Base-by-base conservation (phyloP, 108 stramenopile species). In the Fragilariopsis cylindrus region DNA sequence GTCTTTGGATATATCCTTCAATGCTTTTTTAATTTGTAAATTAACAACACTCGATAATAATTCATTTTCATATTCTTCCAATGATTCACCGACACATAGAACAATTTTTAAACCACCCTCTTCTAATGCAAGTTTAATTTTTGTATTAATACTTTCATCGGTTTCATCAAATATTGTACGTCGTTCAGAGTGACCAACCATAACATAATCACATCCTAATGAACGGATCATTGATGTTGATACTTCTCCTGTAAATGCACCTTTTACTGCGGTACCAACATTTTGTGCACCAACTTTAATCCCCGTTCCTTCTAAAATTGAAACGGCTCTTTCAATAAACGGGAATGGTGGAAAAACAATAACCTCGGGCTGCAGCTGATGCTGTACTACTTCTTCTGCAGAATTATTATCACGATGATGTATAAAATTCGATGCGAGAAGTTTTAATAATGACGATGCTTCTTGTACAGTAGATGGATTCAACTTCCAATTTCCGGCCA, bases 121-220 rank as follows among this genome's bases (percentile, higher is more conserved):
- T 45, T 63, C 62, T 63, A 98, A 75, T 40, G 96, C 72, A 71
- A 96, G 91, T 9, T 76, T 60, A 48, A 88, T 87, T 80, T 98
- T 97, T 18, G 79, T 78, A 69, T 96, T 98, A 60, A 98, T 95
- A 54, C 92, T 82, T 47, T 90, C 96, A 68, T 93, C 89, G 46
- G 92, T 88, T 81, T 98, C 98, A 42, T 92, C 91, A 80, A 93
- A 98, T 55, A 96, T 76, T 41, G 83, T 80, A 58, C 98, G 92
- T 69, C 98, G 93, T 77, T 99, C 98, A 3, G 93, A 95, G 85
- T 99, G 98, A 30, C 98, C 99, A 4, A 92, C 84, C 72, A 99
- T 86, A 16, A 85, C 91, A 92, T 97, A 98, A 55, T 97, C 70
- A 30, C 97, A 77, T 42, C 91, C 94, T 16, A 92, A 82, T 60